Percentiles rank a stretch among this genome's conserved stretches.
Conservation (phyloP, 2,329 filamentous ascomycete species). For the Fusarium denticulatum region DNA sequence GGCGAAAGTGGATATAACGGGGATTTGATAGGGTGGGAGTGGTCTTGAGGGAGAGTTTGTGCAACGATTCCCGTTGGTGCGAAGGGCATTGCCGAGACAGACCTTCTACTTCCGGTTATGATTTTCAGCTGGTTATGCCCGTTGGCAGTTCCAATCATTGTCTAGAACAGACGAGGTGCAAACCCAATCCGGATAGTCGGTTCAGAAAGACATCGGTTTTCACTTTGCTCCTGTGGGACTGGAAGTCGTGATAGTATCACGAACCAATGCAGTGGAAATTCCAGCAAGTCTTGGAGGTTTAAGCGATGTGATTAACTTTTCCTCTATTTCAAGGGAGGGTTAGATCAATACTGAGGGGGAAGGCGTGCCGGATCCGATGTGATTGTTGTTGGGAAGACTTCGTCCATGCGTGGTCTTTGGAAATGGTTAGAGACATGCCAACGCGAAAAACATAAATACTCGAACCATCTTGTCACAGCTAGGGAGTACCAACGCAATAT, state of each 20-base stretch:
- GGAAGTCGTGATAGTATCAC: neutral
- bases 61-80: accelerated
- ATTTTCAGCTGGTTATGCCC: neutral
- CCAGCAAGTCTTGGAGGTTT: neutral
- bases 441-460: slow-evolving; percentile 6
- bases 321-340: neutral
- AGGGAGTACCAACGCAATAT: neutral
- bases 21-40: neutral
- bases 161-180: neutral
- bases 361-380: neutral
- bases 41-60: neutral
- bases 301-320: neutral
- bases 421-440: neutral
- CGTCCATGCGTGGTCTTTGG: neutral
- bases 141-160: neutral
- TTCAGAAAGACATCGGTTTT: neutral
- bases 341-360: neutral
- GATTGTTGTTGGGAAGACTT: neutral
- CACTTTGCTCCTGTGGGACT: accelerated
- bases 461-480: neutral
- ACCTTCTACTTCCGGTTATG: neutral
- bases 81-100: neutral
- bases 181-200: neutral
- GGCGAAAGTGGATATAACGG: neutral
- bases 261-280: neutral